A percentile compares a stretch with the other conserved stretches of the same genome.
Evolutionary conservation across 257 asterid species (phyloP).

Genomic region (Solanum chilense): DNA sequence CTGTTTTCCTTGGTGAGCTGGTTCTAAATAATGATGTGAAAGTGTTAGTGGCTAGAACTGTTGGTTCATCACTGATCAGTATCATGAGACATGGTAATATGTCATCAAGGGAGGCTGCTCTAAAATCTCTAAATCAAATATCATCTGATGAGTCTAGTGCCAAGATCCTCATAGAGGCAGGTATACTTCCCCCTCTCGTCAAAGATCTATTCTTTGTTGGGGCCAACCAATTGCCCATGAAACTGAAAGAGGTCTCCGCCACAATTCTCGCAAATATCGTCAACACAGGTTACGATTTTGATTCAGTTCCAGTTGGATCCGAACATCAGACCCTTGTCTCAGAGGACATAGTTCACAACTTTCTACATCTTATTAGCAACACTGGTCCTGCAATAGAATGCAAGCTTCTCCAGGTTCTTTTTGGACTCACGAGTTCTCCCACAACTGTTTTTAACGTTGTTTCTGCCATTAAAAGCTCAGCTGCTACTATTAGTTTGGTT

Average conservation of each 20-base stretch:
- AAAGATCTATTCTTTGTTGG: slow-evolving; percentile 79
- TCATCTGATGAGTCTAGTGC: slow-evolving; percentile 85
- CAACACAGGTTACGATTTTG: slow-evolving; percentile 72
- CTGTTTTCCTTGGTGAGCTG: slow-evolving; percentile 74
- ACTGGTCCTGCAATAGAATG: slow-evolving; percentile 92
- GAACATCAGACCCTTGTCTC: slow-evolving; percentile 74
- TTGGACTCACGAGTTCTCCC: slow-evolving; percentile 66
- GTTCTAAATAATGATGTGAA: slow-evolving; percentile 69
- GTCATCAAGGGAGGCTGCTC: slow-evolving; percentile 75
- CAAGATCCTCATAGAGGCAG: slow-evolving; percentile 68
- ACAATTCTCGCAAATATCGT: slow-evolving; percentile 79
- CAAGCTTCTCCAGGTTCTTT: slow-evolving; percentile 86
- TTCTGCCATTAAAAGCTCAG: slow-evolving; percentile 77
- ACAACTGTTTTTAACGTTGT: slow-evolving; percentile 57
- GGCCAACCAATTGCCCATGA: slow-evolving; percentile 53
- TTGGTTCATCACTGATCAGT: slow-evolving; percentile 66
- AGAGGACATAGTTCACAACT: slow-evolving; percentile 65
- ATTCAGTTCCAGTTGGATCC: slow-evolving; percentile 60
- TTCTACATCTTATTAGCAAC: slow-evolving; percentile 80
- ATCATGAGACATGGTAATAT: slow-evolving; percentile 51
- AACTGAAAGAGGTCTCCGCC: slow-evolving; percentile 80
- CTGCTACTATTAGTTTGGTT: slow-evolving; percentile 77
- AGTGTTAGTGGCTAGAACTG: slow-evolving; percentile 62
- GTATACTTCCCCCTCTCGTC: slow-evolving; percentile 90
- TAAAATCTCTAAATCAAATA: slow-evolving; percentile 77